Percentiles rank a stretch among this genome's conserved stretches.
phyloP scores from a whole-genome alignment of 805 yeast genomes.

The Wickerhamomyces sydowiorum region DNA sequence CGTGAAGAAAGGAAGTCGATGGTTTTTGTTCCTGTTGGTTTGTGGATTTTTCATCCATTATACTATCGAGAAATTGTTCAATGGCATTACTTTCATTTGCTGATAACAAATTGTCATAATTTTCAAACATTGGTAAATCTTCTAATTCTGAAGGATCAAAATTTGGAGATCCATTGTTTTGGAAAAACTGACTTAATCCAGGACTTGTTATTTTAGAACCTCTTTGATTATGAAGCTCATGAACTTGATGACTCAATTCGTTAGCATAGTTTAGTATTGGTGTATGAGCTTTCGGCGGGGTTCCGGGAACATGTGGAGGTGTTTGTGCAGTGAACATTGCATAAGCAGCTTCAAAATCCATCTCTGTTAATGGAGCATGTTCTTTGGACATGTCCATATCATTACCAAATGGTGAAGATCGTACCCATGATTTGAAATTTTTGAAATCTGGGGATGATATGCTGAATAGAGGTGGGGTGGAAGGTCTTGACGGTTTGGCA shows the following conservation, averaged over 20 bases:
- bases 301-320: not conserved
- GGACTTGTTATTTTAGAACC: not conserved
- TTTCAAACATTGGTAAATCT: slow-evolving; percentile 10
- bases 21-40: not conserved
- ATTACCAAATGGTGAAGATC: slow-evolving; percentile 1
- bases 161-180: not conserved
- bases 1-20: too few species aligned
- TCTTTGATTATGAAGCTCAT: not conserved
- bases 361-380: slow-evolving; percentile 11
- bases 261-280: not conserved
- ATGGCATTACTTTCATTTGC: slow-evolving; percentile 22
- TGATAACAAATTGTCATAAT: slow-evolving; percentile 18
- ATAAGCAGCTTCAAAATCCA: slow-evolving; percentile 25
- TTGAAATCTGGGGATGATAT: slow-evolving; percentile 9
- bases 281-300: not conserved
- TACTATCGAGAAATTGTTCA: slow-evolving; percentile 23
- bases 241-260: not conserved
- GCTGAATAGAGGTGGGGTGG: slow-evolving; percentile 10
- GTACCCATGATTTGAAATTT: not conserved
- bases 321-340: slow-evolving; percentile 16
- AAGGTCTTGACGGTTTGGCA: slow-evolving; percentile 1
- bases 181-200: not conserved
- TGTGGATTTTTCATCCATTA: slow-evolving; percentile 17
- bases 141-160: slow-evolving; percentile 8
- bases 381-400: not conserved